Conservation (phyloP, 495 filamentous ascomycete species). For the Podospora sp. region DNA sequence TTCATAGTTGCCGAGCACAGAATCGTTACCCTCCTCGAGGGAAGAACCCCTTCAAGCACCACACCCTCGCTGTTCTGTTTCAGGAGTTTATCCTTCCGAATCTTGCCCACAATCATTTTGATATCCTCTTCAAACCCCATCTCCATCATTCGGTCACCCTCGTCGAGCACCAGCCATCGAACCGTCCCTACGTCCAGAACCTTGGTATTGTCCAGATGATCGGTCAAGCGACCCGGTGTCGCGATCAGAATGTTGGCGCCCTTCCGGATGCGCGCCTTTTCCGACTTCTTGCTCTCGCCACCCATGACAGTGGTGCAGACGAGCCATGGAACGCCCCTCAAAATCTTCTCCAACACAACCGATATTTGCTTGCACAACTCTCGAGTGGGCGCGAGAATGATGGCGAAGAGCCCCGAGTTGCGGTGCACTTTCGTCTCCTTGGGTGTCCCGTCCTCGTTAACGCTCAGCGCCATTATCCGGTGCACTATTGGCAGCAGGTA, state of each 20-base stretch:
- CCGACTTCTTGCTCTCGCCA: slow-evolving; percentile 95
- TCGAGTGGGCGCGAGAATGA: slow-evolving; percentile 87
- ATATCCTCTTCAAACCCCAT: slow-evolving; percentile 91
- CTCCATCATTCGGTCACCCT: slow-evolving; percentile 96
- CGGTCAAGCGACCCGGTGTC: slow-evolving; percentile 84
- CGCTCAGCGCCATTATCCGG: slow-evolving; percentile 75
- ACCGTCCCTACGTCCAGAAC: slow-evolving; percentile 85
- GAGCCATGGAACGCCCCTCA: slow-evolving; percentile 84
- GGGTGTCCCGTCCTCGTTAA: slow-evolving; percentile 47
- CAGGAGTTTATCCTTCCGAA: slow-evolving; percentile 55
- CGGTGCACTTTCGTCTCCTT: slow-evolving; percentile 62
- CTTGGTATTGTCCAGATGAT: slow-evolving; percentile 91
- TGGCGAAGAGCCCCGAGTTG: slow-evolving; percentile 87
- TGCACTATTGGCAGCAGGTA: slow-evolving; percentile 92
- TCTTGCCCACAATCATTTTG: slow-evolving; percentile 75
- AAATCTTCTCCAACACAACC: slow-evolving; percentile 74
- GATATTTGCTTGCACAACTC: slow-evolving; percentile 94
- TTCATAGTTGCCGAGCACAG: slow-evolving; percentile 97
- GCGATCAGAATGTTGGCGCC: slow-evolving; percentile 94
- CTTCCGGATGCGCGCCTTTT: slow-evolving; percentile 90
- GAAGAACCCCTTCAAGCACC: slow-evolving; percentile 58
- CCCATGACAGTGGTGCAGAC: slow-evolving; percentile 91
- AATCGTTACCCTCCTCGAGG: slow-evolving; percentile 78
- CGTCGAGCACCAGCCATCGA: slow-evolving; percentile 90
- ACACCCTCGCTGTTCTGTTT: slow-evolving; percentile 45